These are phyloP conservation scores for Ottelia alismoides DNA, from an alignment of 106 monocot species.

Conservation along the genomic window DNA sequence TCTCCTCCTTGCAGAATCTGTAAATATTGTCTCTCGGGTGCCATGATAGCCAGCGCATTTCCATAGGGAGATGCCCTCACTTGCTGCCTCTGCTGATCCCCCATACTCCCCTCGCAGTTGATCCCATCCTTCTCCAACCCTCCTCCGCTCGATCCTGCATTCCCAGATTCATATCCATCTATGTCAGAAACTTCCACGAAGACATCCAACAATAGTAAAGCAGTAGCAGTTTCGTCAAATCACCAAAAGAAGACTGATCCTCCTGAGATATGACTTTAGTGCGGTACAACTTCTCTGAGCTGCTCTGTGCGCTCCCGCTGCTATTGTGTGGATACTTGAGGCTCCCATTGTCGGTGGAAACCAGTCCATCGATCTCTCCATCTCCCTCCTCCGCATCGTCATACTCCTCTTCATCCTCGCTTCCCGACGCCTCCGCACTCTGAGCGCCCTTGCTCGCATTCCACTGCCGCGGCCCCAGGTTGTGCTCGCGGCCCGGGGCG, in stretches of 20 bases:
- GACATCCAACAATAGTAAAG: neutral
- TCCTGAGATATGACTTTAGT: conserved; percentile 11
- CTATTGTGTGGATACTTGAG: conserved; percentile 32
- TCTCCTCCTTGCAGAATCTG: conserved; percentile 20
- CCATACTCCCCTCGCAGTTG: conserved; percentile 4
- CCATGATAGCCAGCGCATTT: conserved; percentile 21
- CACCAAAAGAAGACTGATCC: conserved; percentile 28
- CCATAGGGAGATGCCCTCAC: conserved; percentile 12
- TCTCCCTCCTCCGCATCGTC: conserved; percentile 37
- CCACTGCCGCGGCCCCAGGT: neutral
- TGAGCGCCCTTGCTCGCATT: conserved; percentile 1
- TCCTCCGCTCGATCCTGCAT: conserved; percentile 26
- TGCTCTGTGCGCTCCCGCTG: conserved; percentile 55
- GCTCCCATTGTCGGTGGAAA: conserved; percentile 14
- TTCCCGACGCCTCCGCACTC: conserved; percentile 10
- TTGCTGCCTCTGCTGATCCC: conserved; percentile 15
- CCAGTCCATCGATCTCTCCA: conserved; percentile 34
- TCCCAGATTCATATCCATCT: neutral
- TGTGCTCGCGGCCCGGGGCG: neutral
- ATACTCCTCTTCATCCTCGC: conserved; percentile 20
- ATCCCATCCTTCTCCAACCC: conserved; percentile 8
- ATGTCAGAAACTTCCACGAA: neutral
- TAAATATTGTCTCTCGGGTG: conserved; percentile 20
- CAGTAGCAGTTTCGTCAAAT: neutral
- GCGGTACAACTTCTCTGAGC: conserved; percentile 26